A percentile compares a stretch with the other conserved stretches of the same genome.
Evolutionary conservation across 345 rosid species (phyloP).

Genomic region (Populus ilicifolia): DNA sequence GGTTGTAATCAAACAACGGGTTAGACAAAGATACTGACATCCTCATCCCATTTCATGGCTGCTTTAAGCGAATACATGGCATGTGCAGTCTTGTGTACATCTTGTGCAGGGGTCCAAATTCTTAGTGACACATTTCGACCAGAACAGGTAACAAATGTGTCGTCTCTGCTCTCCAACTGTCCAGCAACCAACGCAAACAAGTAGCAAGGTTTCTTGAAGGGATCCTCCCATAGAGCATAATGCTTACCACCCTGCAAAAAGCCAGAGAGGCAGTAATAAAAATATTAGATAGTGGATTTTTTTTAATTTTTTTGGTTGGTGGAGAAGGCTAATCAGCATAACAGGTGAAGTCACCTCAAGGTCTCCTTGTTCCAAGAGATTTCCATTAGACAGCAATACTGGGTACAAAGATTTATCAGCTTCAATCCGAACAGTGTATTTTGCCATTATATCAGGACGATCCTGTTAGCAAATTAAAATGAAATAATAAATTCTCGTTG

Average conservation of each 20-base stretch:
- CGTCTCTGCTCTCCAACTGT: constrained; percentile 85
- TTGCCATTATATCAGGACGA: constrained; percentile 97
- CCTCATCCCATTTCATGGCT: constrained; percentile 99
- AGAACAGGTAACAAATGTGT: constrained; percentile 65
- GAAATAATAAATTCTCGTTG: constrained; percentile 14
- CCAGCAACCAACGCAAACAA: constrained; percentile 97
- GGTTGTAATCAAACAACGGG: not conserved
- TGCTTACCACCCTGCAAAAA: constrained; percentile 74
- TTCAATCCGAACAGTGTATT: constrained; percentile 85
- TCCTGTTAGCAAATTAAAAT: constrained; percentile 48
- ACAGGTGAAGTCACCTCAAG: constrained; percentile 49
- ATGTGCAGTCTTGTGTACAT: constrained; percentile 87
- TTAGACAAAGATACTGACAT: constrained; percentile 45
- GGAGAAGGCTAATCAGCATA: not conserved
- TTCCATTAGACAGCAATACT: constrained; percentile 87
- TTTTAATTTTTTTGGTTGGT: not conserved
- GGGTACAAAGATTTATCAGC: constrained; percentile 87
- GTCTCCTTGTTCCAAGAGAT: constrained; percentile 76
- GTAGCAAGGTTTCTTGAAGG: constrained; percentile 95
- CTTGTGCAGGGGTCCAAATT: constrained; percentile 96
- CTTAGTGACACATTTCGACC: constrained; percentile 76
- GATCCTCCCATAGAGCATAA: constrained; percentile 94
- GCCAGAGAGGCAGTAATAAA: not conserved
- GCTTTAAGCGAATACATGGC: constrained; percentile 98
- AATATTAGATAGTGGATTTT: not conserved